Percentiles rank a stretch among this genome's conserved stretches.
Evolutionary conservation across 306 rosid genomes (phyloP).

Genomic region (Astragalus membranaceus): DNA sequence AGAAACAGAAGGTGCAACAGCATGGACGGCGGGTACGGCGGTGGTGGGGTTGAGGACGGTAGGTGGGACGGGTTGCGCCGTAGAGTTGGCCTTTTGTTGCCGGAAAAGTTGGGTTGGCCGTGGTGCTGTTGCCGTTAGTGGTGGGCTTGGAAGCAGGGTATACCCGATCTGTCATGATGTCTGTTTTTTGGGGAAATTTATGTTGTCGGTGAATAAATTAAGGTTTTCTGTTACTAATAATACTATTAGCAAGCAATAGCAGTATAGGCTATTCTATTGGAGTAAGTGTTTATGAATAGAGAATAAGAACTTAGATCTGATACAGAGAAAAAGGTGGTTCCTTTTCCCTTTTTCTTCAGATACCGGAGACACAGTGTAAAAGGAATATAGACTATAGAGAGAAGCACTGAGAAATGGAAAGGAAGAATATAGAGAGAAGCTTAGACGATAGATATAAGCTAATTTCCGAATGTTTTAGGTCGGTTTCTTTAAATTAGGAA

Average conservation of each 20-base stretch:
- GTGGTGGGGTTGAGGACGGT: slow-evolving; percentile 65
- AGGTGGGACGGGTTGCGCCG: slow-evolving; percentile 67
- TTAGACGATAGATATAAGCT: no score
- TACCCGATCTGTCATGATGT: slow-evolving; percentile 63
- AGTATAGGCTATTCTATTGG: no score
- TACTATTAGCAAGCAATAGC: neutral
- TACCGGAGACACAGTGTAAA: neutral
- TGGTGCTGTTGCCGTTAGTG: neutral
- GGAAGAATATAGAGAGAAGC: no score
- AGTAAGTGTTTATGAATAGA: no score
- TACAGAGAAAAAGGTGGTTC: neutral
- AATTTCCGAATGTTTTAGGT: no score
- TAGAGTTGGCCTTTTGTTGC: slow-evolving; percentile 71
- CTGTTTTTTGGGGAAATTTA: neutral
- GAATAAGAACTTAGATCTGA: neutral
- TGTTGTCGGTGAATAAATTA: neutral
- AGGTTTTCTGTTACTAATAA: slow-evolving; percentile 18
- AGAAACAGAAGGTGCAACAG: slow-evolving; percentile 67
- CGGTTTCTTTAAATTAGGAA: no score
- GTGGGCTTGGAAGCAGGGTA: slow-evolving; percentile 55
- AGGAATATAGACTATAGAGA: neutral
- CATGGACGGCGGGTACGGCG: slow-evolving; percentile 55
- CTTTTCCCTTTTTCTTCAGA: neutral
- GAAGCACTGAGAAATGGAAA: neutral
- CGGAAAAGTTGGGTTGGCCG: slow-evolving; percentile 45